Evolutionary conservation across 75 land plant species (phyloP).

Genomic region (Pinus albicaulis): DNA sequence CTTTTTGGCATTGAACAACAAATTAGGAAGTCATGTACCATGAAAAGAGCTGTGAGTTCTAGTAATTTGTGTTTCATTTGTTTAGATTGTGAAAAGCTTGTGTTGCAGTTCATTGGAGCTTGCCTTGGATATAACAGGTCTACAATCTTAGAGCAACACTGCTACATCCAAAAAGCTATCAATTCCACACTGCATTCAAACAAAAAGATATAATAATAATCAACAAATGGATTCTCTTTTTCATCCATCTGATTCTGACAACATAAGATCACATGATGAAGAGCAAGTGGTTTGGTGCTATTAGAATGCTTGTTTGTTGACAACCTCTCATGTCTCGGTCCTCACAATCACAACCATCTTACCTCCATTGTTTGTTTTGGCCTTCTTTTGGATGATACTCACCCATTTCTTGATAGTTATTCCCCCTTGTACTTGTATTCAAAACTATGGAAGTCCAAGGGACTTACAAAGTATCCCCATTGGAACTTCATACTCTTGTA

Average conservation of each 20-base stretch:
- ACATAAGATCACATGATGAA: constrained; percentile 18
- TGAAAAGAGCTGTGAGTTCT: constrained; percentile 34
- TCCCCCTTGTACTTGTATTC: constrained; percentile 69
- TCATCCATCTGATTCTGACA: constrained; percentile 22
- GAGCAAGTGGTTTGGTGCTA: constrained; percentile 58
- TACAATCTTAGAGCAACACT: constrained; percentile 32
- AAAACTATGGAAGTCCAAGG: constrained; percentile 88
- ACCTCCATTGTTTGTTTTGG: constrained; percentile 94
- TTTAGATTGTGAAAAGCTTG: constrained; percentile 67
- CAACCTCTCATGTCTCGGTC: constrained; percentile 60
- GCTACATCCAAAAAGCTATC: constrained; percentile 8
- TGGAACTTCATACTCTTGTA: constrained; percentile 74
- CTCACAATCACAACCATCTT: constrained; percentile 86
- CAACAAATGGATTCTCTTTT: constrained; percentile 24
- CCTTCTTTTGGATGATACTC: constrained; percentile 76
- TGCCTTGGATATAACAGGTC: constrained; percentile 71
- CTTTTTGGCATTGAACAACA: too few relatives aligned
- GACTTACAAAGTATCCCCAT: constrained; percentile 82
- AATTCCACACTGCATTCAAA: too few relatives aligned
- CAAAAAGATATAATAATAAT: constrained; percentile 12
- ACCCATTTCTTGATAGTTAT: constrained; percentile 57
- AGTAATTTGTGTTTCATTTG: constrained; percentile 65
- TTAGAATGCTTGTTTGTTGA: constrained; percentile 72
- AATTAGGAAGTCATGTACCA: constrained; percentile 5
- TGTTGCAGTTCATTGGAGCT: constrained; percentile 77